These are phyloP conservation scores for Termitomyces sp. DNA, from an alignment of 768 basidiomycete genomes.

Conservation along the genomic window DNA sequence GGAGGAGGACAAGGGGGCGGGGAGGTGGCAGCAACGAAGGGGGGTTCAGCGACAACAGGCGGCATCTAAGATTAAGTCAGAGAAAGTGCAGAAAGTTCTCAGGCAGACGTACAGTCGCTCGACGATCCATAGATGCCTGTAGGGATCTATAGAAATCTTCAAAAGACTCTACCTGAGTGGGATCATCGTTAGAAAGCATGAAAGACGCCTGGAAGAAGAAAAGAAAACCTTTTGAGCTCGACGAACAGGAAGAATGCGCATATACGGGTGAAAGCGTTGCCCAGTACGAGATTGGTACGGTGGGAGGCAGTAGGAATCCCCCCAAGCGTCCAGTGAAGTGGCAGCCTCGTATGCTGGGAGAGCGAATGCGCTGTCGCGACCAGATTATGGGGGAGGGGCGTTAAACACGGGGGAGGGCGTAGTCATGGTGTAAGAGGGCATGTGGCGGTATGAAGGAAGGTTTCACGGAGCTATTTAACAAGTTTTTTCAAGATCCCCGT, in stretches of 20 bases:
- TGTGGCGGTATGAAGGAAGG: not conserved
- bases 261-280: constrained; percentile 13
- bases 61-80: not conserved
- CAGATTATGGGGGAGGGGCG: not conserved
- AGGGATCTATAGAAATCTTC: not conserved
- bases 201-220: not conserved
- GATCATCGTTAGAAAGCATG: not conserved
- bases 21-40: not conserved
- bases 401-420: not conserved
- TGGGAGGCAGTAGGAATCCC: constrained; percentile 14
- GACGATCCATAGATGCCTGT: not conserved
- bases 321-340: constrained; percentile 2
- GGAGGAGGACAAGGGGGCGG: not conserved
- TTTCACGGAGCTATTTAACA: not conserved
- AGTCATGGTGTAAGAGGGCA: not conserved
- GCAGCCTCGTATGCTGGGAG: constrained; percentile 10
- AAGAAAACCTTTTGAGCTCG: not conserved
- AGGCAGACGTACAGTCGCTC: not conserved
- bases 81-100: not conserved
- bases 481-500: not conserved
- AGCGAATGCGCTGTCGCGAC: not conserved
- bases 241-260: not conserved
- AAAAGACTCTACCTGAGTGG: not conserved
- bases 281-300: constrained; percentile 11
- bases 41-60: not conserved